Conservation (phyloP, 2,329 filamentous ascomycete genomes). For the Curvularia sp. region DNA sequence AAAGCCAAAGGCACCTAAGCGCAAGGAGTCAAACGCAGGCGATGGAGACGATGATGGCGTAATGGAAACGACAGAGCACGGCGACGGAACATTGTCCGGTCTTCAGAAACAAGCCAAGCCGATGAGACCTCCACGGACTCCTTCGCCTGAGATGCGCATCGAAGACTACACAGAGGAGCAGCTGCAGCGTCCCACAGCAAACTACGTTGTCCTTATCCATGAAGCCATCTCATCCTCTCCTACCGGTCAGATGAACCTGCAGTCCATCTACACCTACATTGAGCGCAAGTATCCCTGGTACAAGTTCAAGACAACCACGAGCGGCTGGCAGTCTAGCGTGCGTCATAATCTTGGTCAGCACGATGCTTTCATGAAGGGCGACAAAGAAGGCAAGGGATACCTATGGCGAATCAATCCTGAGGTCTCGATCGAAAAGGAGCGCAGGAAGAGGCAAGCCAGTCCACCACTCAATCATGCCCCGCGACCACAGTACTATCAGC, state of each 20-base stretch:
- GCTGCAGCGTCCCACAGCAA: constrained; percentile 70
- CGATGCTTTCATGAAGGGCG: constrained; percentile 66
- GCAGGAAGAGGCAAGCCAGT: constrained; percentile 59
- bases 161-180: constrained; percentile 76
- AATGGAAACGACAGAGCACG: constrained; percentile 49
- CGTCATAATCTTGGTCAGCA: constrained; percentile 69
- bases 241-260: constrained; percentile 66
- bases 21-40: constrained; percentile 49
- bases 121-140: constrained; percentile 59
- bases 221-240: constrained; percentile 66
- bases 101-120: constrained; percentile 60
- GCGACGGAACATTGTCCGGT: constrained; percentile 44
- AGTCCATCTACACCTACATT: constrained; percentile 70
- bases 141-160: constrained; percentile 68
- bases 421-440: constrained; percentile 66
- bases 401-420: constrained; percentile 68
- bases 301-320: constrained; percentile 65
- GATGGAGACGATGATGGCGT: constrained; percentile 47
- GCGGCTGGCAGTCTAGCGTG: constrained; percentile 72
- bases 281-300: constrained; percentile 70
- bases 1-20: constrained; percentile 47
- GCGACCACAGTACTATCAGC: constrained; percentile 43
- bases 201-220: constrained; percentile 70
- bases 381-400: constrained; percentile 68
- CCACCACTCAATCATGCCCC: constrained; percentile 49